These are phyloP conservation scores for Podosphaera fusca DNA, from an alignment of 2,329 filamentous ascomycete species.

Conservation along the genomic window DNA sequence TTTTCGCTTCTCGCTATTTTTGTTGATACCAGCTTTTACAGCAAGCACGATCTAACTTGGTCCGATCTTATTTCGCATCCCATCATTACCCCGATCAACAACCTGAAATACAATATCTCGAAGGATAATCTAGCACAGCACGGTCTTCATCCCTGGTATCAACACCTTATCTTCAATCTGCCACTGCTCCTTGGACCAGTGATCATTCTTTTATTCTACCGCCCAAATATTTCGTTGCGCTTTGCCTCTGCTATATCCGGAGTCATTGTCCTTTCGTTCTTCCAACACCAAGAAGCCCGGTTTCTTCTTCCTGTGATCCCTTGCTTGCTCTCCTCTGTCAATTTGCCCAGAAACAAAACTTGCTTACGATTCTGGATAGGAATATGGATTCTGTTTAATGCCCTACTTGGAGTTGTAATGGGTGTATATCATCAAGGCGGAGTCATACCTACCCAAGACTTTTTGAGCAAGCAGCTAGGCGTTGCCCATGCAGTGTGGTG, in stretches of 20 bases:
- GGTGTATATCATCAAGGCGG: slow-evolving; percentile 67
- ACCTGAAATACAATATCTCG: slow-evolving; percentile 50
- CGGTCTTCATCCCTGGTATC: slow-evolving; percentile 58
- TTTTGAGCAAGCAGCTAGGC: slow-evolving; percentile 42
- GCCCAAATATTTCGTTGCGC: slow-evolving; percentile 33
- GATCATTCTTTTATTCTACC: slow-evolving; percentile 32
- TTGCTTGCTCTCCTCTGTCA: slow-evolving; percentile 51
- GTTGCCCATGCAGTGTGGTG: slow-evolving; percentile 51
- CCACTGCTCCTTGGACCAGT: slow-evolving; percentile 52
- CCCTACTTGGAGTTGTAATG: slow-evolving; percentile 46
- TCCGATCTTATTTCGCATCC: slow-evolving; percentile 38
- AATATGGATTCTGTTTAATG: slow-evolving; percentile 47
- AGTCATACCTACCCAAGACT: slow-evolving; percentile 51
- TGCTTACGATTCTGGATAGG: slow-evolving; percentile 30
- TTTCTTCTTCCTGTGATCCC: slow-evolving; percentile 57
- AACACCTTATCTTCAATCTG: slow-evolving; percentile 49
- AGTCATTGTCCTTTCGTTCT: slow-evolving; percentile 44
- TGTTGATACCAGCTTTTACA: slow-evolving; percentile 72
- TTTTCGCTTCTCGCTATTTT: slow-evolving; percentile 53
- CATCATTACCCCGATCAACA: slow-evolving; percentile 56
- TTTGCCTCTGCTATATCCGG: slow-evolving; percentile 56
- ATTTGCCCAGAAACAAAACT: slow-evolving; percentile 32
- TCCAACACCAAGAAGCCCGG: slow-evolving; percentile 60
- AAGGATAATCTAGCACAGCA: slow-evolving; percentile 49
- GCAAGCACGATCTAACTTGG: slow-evolving; percentile 37